A percentile compares a stretch with the other conserved stretches of the same genome.
phyloP scores from a whole-genome alignment of 371 early-diverging fungal genomes.

The Parasitella parasitica region DNA sequence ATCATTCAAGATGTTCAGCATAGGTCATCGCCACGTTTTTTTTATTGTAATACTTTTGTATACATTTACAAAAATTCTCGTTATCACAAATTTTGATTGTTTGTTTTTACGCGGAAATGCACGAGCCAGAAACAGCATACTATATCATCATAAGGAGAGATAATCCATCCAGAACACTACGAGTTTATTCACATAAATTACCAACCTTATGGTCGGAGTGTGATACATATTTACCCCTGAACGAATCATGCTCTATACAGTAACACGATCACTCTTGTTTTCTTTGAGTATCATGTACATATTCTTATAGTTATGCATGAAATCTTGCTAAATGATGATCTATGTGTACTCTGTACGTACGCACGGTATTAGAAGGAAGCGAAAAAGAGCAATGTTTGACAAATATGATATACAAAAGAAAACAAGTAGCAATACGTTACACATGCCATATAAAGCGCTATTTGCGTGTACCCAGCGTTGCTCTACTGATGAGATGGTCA shows the following conservation, averaged over 20 bases:
- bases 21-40: not conserved
- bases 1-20: not conserved
- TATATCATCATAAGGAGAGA: not conserved
- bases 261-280: not conserved
- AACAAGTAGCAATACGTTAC: not conserved
- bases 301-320: not conserved
- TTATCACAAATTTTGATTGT: not conserved
- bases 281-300: not conserved
- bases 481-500: not conserved
- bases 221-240: not conserved
- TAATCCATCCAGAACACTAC: not conserved
- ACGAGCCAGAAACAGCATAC: not conserved
- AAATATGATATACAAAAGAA: not conserved
- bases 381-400: not conserved
- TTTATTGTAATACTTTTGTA: not conserved
- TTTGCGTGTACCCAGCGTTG: not conserved
- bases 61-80: not conserved
- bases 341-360: not conserved
- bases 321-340: not conserved
- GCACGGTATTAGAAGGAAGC: not conserved
- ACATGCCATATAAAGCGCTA: not conserved
- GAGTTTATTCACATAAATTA: not conserved
- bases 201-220: not conserved
- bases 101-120: not conserved
- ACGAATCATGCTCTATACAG: not conserved